Evolutionary conservation across 164 flowering plant species (phyloP), one percentile per base, ranked within the genome.

Genomic region (Aristolochia fimbriata): DNA sequence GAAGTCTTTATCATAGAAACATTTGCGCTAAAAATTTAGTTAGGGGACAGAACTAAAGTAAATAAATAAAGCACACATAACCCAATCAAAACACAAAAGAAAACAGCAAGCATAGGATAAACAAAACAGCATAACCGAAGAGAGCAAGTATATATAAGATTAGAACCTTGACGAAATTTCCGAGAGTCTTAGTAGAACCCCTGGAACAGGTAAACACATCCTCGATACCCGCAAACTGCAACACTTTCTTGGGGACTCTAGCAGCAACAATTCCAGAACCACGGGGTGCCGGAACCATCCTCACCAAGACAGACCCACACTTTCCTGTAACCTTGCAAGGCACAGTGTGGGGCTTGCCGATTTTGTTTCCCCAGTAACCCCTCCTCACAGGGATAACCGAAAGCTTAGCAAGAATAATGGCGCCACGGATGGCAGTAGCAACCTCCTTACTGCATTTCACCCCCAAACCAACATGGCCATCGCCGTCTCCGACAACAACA

Each of bases 251-350:
- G 0, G 94, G 94, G n/a, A 87, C 94, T 49, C 91, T 65, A 51
- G 91, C 91, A 1, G 94, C 94, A 1, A 87, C 94, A 54, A 84
- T 87, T 0, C 91, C 94, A 20, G 86, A 78, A 21, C 94, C 94
- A 56, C 90, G 76, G 3, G 94, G 90, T 0, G 90, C 90, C 12
- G 90, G 90, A 15, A 87, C 88, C 86, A 87, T 76, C 62, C 94
- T 23, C n/a, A 87, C 94, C 0, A 86, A 83, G 5, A 87, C 94
- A 7, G 85, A 79, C 2, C 94, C 94, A 64, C 94, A 87, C 68
- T 87, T 87, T 8, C 94, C 88, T 8, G 94, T 87, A 21, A 87
- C 88, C 83, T 85, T 85, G 41, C 88, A 83, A 8, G 94, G 91
- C 47, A 85, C 94, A 0, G 88, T 87, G 49, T 87, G 95, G 0